Conservation (phyloP, 2,329 filamentous ascomycete genomes). For the Aspergillus latus region DNA sequence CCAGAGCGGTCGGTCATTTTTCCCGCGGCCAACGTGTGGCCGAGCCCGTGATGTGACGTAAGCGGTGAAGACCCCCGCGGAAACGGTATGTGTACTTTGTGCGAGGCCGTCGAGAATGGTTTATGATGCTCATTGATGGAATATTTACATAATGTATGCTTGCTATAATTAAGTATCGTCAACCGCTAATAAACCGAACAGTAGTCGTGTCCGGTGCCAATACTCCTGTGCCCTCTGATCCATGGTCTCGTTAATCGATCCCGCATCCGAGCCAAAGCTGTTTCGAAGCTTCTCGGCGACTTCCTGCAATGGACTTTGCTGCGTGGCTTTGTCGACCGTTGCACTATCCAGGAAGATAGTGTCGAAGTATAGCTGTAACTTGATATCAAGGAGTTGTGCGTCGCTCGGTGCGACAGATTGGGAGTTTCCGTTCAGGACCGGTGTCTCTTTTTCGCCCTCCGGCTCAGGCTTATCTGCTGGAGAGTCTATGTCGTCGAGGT, state of each 20-base stretch:
- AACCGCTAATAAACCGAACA: slow-evolving; percentile 72
- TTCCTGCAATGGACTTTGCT: slow-evolving; percentile 42
- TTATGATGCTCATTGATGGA: neutral
- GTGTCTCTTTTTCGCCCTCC: slow-evolving; percentile 1
- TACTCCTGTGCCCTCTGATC: slow-evolving; percentile 69
- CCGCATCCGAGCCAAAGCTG: slow-evolving; percentile 52
- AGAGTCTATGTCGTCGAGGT: slow-evolving; percentile 24
- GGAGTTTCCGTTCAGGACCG: slow-evolving; percentile 11
- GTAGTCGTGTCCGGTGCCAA: slow-evolving; percentile 75
- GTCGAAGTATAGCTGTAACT: slow-evolving; percentile 42
- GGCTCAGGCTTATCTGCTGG: slow-evolving; percentile 2
- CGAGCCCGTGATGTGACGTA: slow-evolving; percentile 30
- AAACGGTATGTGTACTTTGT: slow-evolving; percentile 2
- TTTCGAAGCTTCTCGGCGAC: slow-evolving; percentile 46
- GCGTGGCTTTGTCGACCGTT: slow-evolving; percentile 20
- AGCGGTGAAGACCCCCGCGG: slow-evolving; percentile 26
- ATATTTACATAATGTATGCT: slow-evolving; percentile 6
- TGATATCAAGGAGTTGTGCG: slow-evolving; percentile 31
- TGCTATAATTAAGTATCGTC: slow-evolving; percentile 7
- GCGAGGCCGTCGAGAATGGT: neutral
- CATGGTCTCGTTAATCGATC: slow-evolving; percentile 53
- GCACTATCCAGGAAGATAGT: slow-evolving; percentile 34
- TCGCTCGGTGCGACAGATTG: neutral
- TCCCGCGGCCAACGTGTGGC: slow-evolving; percentile 27
- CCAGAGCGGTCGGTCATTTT: slow-evolving; percentile 9